Conservation (phyloP, 805 yeast genomes). For the Saccharomycopsis oosterbeekiorum region DNA sequence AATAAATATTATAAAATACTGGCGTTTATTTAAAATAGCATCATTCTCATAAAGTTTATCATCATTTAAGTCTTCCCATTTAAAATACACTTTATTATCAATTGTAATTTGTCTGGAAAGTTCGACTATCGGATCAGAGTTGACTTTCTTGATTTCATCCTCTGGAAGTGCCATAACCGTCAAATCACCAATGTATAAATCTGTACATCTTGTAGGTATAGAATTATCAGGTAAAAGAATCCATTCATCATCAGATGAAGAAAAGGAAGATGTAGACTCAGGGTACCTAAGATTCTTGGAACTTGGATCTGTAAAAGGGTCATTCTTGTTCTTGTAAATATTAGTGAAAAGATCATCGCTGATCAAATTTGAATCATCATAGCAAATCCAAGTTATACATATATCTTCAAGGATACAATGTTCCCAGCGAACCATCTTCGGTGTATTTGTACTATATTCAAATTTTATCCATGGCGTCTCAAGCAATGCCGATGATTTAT, state of each 20-base stretch:
- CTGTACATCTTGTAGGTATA: slow-evolving; percentile 13
- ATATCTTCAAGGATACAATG: slow-evolving; percentile 22
- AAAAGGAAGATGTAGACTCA: neutral
- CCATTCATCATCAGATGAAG: slow-evolving; percentile 20
- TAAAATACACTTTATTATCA: slow-evolving; percentile 17
- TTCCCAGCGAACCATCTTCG: slow-evolving; percentile 21
- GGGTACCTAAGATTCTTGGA: neutral
- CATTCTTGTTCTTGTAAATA: slow-evolving; percentile 6
- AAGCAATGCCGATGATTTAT: slow-evolving; percentile 6
- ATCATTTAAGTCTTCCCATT: slow-evolving; percentile 21
- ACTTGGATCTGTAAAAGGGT: neutral
- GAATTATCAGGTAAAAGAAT: slow-evolving; percentile 21
- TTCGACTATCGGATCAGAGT: neutral
- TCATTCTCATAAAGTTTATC: neutral
- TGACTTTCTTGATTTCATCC: slow-evolving; percentile 8
- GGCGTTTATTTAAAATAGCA: slow-evolving; percentile 11
- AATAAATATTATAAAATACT: slow-evolving; percentile 26
- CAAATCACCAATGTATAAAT: slow-evolving; percentile 23
- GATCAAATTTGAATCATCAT: neutral
- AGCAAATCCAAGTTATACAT: slow-evolving; percentile 19
- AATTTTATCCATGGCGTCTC: slow-evolving; percentile 20
- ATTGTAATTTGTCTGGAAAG: neutral
- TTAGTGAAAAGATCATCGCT: slow-evolving; percentile 12
- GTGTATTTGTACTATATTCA: slow-evolving; percentile 19
- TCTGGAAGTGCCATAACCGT: slow-evolving; percentile 13